These are phyloP conservation scores for Paracoccidioides brasiliensis DNA, from an alignment of 2,329 filamentous ascomycete genomes.

Conservation along the genomic window DNA sequence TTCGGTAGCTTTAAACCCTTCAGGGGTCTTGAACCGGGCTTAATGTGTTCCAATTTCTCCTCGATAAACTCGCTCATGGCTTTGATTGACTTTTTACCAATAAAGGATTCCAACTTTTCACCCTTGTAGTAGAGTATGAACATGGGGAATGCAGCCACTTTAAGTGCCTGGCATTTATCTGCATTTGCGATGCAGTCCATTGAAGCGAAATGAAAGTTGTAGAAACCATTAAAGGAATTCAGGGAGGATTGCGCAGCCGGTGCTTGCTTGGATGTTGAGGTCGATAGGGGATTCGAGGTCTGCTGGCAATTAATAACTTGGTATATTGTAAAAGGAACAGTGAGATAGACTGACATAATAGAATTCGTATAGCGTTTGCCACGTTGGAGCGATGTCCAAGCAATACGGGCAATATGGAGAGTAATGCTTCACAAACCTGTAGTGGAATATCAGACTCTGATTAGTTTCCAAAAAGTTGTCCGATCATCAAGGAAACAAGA, in stretches of 20 bases:
- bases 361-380: constrained; percentile 88
- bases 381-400: constrained; percentile 64
- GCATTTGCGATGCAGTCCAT: constrained; percentile 77
- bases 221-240: constrained; percentile 65
- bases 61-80: constrained; percentile 60
- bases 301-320: constrained; percentile 27
- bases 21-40: constrained; percentile 65
- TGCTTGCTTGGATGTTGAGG: constrained; percentile 35
- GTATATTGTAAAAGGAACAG: neutral
- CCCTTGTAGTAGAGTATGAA: constrained; percentile 73
- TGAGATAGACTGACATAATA: constrained; percentile 43
- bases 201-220: constrained; percentile 76
- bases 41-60: constrained; percentile 58
- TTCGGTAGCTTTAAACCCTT: constrained; percentile 56
- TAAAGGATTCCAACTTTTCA: constrained; percentile 47
- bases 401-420: constrained; percentile 55
- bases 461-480: neutral
- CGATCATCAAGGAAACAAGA: neutral
- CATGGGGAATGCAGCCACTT: constrained; percentile 59
- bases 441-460: neutral
- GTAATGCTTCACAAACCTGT: constrained; percentile 41
- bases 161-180: constrained; percentile 59
- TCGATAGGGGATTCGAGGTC: constrained; percentile 60
- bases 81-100: constrained; percentile 55
- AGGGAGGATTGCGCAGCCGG: constrained; percentile 38